Conservation (phyloP, 1,139 yeast species). For the Scheffersomyces parashehatae region DNA sequence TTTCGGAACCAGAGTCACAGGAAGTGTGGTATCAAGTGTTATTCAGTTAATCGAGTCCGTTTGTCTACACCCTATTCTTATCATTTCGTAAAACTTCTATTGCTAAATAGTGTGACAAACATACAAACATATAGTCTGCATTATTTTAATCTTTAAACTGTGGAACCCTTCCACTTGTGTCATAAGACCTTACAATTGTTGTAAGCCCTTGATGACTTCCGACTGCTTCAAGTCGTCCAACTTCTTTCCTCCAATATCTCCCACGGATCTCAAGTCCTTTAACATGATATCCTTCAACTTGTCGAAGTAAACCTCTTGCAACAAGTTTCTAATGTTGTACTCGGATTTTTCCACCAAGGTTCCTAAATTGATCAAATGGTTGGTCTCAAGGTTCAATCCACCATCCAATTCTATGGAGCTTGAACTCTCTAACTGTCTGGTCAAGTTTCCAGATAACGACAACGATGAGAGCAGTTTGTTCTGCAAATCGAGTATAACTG, state of each 20-base stretch:
- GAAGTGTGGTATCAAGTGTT: too few relatives aligned
- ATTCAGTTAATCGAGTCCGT: too few relatives aligned
- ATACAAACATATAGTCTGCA: too few relatives aligned
- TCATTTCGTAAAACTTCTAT: too few relatives aligned
- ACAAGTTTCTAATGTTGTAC: conserved; percentile 78
- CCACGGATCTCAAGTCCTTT: conserved; percentile 64
- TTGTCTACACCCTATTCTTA: too few relatives aligned
- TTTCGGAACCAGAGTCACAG: too few relatives aligned
- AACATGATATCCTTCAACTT: conserved; percentile 82
- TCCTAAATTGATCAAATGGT: conserved; percentile 86
- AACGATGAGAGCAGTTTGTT: conserved; percentile 31
- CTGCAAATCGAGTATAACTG: conserved; percentile 76
- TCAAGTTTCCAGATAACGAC: conserved; percentile 77
- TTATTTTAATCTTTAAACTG: too few relatives aligned
- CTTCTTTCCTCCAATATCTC: conserved; percentile 38
- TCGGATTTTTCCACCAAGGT: conserved; percentile 85
- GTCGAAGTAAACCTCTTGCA: conserved; percentile 94
- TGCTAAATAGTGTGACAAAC: too few relatives aligned
- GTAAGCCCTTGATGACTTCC: conserved; percentile 52
- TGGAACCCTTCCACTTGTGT: too few relatives aligned
- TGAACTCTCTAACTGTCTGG: conserved; percentile 70
- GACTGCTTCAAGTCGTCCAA: conserved; percentile 46
- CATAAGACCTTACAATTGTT: conserved; percentile 19
- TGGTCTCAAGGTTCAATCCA: conserved; percentile 46
- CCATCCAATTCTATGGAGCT: conserved; percentile 41